These are phyloP conservation scores for Calonectria multiphialidica DNA, from an alignment of 2,329 filamentous ascomycete species.

Conservation along the genomic window DNA sequence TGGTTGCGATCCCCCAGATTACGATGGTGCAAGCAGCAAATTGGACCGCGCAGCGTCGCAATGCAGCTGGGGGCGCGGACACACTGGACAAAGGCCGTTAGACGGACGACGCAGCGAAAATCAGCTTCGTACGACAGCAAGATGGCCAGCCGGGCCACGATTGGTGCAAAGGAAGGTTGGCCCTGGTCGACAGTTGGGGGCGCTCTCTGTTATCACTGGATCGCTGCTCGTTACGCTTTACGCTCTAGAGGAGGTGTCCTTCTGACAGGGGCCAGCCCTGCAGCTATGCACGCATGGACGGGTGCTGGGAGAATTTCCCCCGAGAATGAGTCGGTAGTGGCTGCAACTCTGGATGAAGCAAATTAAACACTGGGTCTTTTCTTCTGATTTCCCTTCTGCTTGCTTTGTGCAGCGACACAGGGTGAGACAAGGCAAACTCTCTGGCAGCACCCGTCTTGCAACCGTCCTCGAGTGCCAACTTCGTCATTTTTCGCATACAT, in stretches of 20 bases:
- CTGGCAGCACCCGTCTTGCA: neutral
- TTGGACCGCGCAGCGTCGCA: neutral
- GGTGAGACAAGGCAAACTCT: neutral
- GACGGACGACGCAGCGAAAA: slow-evolving; percentile 30
- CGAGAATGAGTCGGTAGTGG: slow-evolving; percentile 1
- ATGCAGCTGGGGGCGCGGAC: neutral
- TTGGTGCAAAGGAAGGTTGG: slow-evolving; percentile 31
- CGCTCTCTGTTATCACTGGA: neutral
- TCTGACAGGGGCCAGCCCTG: slow-evolving; percentile 33
- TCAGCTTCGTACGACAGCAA: slow-evolving; percentile 37
- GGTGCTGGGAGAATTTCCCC: slow-evolving; percentile 29
- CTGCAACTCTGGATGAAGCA: slow-evolving; percentile 5
- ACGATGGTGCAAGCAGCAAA: neutral
- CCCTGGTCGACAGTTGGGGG: slow-evolving; percentile 6
- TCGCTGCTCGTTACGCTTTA: slow-evolving; percentile 10
- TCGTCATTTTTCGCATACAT: neutral
- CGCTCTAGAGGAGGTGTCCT: slow-evolving; percentile 1
- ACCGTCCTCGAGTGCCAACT: neutral
- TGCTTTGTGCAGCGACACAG: neutral
- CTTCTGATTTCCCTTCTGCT: neutral
- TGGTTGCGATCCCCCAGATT: slow-evolving; percentile 14
- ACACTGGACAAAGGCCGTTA: slow-evolving; percentile 29
- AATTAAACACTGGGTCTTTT: neutral
- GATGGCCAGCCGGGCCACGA: slow-evolving; percentile 32
- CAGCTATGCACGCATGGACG: slow-evolving; percentile 7